Percentiles rank a stretch among this genome's conserved stretches.
Evolutionary conservation across 2,329 filamentous ascomycete species (phyloP).

Genomic region (Penicillium sumatraense): DNA sequence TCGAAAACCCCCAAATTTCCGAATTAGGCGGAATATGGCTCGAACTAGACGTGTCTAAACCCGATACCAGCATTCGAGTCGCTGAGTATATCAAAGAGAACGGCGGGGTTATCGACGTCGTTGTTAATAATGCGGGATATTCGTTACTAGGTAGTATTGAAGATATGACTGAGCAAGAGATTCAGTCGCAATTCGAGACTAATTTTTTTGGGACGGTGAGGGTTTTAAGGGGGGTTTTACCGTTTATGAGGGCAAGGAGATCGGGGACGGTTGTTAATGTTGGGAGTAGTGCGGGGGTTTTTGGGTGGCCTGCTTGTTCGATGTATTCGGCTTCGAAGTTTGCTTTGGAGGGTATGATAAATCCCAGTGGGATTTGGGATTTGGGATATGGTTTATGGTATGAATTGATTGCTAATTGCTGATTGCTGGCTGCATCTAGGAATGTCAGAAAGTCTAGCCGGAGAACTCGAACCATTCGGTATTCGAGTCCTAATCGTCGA

Average conservation of each 20-base stretch:
- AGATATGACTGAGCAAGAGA: constrained; percentile 27
- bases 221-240: constrained; percentile 43
- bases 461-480: constrained; percentile 42
- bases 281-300: constrained; percentile 54
- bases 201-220: constrained; percentile 51
- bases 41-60: constrained; percentile 7
- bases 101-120: constrained; percentile 7
- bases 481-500: constrained; percentile 48
- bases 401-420: not conserved
- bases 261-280: constrained; percentile 51
- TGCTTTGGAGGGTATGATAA: not conserved
- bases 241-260: constrained; percentile 40
- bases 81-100: not conserved
- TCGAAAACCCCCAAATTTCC: constrained; percentile 11
- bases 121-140: constrained; percentile 24
- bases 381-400: not conserved
- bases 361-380: not conserved
- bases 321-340: constrained; percentile 1
- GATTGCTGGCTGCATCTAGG: not conserved
- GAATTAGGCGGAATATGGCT: constrained; percentile 16
- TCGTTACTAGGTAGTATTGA: constrained; percentile 26
- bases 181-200: constrained; percentile 31
- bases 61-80: not conserved
- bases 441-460: constrained; percentile 41
- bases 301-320: constrained; percentile 30